phyloP scores from a whole-genome alignment of 495 filamentous ascomycete species.

The Talaromyces thailandensis region DNA sequence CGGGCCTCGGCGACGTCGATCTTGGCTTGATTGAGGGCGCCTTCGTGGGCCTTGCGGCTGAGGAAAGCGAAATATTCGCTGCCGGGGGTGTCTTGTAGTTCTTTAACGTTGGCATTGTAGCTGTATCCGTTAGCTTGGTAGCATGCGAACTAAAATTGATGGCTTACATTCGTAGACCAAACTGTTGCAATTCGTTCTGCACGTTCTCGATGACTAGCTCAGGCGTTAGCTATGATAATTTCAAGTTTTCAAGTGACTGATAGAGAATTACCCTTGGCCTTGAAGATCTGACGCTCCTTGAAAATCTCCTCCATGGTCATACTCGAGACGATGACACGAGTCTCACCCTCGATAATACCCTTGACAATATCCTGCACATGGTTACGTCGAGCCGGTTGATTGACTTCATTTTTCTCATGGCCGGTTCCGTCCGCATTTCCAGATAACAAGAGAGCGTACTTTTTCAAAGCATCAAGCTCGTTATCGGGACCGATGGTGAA shows the following conservation, averaged over 20 bases:
- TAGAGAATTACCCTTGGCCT: conserved; percentile 37
- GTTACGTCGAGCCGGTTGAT: conserved; percentile 29
- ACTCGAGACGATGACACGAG: conserved; percentile 62
- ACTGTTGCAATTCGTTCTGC: conserved; percentile 63
- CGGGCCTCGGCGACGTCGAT: conserved; percentile 75
- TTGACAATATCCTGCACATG: conserved; percentile 80
- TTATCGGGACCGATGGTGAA: conserved; percentile 77
- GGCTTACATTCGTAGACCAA: conserved; percentile 53
- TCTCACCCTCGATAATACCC: conserved; percentile 83
- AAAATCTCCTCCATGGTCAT: conserved; percentile 90
- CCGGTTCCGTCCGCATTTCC: conserved; percentile 36
- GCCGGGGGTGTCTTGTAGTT: conserved; percentile 68
- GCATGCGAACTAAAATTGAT: neutral
- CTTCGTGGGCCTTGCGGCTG: conserved; percentile 73
- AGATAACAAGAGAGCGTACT: conserved; percentile 70
- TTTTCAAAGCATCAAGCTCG: conserved; percentile 53
- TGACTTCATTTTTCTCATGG: conserved; percentile 15
- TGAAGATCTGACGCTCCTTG: conserved; percentile 70
- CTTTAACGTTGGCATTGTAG: conserved; percentile 76
- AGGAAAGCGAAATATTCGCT: conserved; percentile 72
- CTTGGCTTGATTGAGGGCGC: conserved; percentile 68
- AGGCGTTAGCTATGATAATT: neutral
- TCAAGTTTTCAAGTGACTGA: neutral
- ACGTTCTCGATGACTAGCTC: conserved; percentile 61
- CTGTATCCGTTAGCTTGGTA: conserved; percentile 21